Evolutionary conservation across 148 eudicot species (phyloP), one percentile per base, ranked within the genome.

Genomic region (Beta vulgaris): DNA sequence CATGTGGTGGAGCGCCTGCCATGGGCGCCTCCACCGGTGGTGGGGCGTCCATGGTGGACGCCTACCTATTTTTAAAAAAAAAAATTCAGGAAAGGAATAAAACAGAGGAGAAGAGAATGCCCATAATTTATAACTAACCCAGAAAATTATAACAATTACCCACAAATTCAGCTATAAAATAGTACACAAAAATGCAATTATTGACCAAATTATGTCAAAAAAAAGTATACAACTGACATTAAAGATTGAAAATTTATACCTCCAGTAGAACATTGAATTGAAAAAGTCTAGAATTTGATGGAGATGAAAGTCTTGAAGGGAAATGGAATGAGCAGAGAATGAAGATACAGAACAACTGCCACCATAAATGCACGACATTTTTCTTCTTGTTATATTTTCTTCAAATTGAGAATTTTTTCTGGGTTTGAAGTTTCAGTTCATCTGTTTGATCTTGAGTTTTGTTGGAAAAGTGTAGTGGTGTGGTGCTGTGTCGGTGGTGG

Each of bases 221-320:
- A n/a, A 70, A 39, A 71, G 40, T 13, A 37, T 14, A 6, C 21
- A 69, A 40, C 7, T 39, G 31, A 60, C 0, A 25, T 2, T 61
- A 62, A 1, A 39, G 63, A 79, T 8, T 57, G 65, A 69, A 28
- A 31, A 6, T 69, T 10, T 53, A 5, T 48, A 84, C 87, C 87
- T 76, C 76, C 82, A 76, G 81, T 69, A 54, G 87, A 75, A 70
- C 84, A 84, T 48, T 77, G 87, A 49, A 84, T 57, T 48, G 82
- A 81, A 72, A 74, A 81, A 57, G 78, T 76, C 76, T 81, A 10
- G 76, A 64, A 76, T 1, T 25, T 32, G 78, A 44, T 26, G 59
- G 21, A 21, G 40, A 63, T 36, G 70, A 63, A 43, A 81, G 64
- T 58, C 58, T 76, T 9, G 84, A 64, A 36, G 32, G 32, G 79